Conservation (phyloP, 2,329 filamentous ascomycete genomes). For the Didymella exigua region DNA sequence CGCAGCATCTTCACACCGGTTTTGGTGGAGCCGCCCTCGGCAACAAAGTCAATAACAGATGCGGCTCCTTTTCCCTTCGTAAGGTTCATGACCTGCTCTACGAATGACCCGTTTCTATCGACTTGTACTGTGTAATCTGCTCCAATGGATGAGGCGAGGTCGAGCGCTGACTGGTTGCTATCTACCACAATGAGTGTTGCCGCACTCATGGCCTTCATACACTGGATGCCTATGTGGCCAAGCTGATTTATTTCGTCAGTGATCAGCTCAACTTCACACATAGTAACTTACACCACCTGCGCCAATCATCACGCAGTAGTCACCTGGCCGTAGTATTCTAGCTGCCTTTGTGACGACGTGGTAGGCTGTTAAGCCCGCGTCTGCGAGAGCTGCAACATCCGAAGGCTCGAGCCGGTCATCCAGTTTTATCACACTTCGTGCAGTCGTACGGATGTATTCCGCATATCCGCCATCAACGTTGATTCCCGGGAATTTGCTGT, state of each 20-base stretch:
- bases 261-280: too few species aligned
- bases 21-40: slow-evolving; percentile 9
- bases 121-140: slow-evolving; percentile 3
- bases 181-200: slow-evolving; percentile 4
- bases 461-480: slow-evolving; percentile 9
- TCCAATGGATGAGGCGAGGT: slow-evolving; percentile 7
- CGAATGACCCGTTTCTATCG: background rate
- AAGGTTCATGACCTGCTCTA: background rate
- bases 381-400: slow-evolving; percentile 8
- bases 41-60: slow-evolving; percentile 7
- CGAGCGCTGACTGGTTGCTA: slow-evolving; percentile 5
- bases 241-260: background rate
- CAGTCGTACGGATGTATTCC: slow-evolving; percentile 3
- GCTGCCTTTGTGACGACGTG: slow-evolving; percentile 8
- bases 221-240: slow-evolving; percentile 10
- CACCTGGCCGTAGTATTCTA: slow-evolving; percentile 3
- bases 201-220: slow-evolving; percentile 11
- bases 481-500: slow-evolving; percentile 2
- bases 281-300: slow-evolving; percentile 5
- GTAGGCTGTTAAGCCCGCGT: slow-evolving; percentile 5
- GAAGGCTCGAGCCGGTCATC: slow-evolving; percentile 4
- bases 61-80: slow-evolving; percentile 4
- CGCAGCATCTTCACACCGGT: slow-evolving; percentile 8
- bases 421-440: slow-evolving; percentile 6
- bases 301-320: slow-evolving; percentile 7